These are phyloP conservation scores for Vitis rotundifolia DNA, from an alignment of 164 flowering plant genomes.

Conservation along the genomic window DNA sequence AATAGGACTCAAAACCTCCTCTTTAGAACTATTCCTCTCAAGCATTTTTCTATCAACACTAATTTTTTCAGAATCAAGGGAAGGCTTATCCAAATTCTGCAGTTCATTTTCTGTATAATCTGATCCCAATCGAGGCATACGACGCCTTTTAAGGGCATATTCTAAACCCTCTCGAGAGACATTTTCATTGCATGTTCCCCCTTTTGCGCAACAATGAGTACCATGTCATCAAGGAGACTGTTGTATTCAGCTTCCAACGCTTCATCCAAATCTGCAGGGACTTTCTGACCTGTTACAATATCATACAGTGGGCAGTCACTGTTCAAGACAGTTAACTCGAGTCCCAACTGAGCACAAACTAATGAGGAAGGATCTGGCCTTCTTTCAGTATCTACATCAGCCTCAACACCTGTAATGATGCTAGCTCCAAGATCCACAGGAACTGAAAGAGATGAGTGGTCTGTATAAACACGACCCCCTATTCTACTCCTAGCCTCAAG, in stretches of 20 bases:
- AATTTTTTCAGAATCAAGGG: slow-evolving; percentile 22
- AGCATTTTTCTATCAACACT: slow-evolving; percentile 15
- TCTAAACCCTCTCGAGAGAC: slow-evolving; percentile 99
- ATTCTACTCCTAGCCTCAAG: slow-evolving; percentile 92
- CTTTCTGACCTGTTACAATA: slow-evolving; percentile 76
- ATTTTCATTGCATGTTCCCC: slow-evolving; percentile 80
- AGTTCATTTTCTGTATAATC: slow-evolving; percentile 21
- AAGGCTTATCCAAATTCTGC: slow-evolving; percentile 21
- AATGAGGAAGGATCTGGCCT: slow-evolving; percentile 97
- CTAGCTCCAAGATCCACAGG: slow-evolving; percentile 99
- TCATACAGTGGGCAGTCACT: slow-evolving; percentile 99
- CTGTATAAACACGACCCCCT: slow-evolving; percentile 97
- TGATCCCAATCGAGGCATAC: slow-evolving; percentile 33
- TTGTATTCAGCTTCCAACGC: slow-evolving; percentile 91
- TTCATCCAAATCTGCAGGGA: slow-evolving; percentile 88
- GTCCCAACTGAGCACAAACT: slow-evolving; percentile 91
- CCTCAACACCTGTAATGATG: slow-evolving; percentile 98
- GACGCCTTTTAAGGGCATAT: slow-evolving; percentile 76
- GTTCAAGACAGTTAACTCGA: slow-evolving; percentile 86
- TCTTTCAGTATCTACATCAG: slow-evolving; percentile 91
- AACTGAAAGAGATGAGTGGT: slow-evolving; percentile 85
- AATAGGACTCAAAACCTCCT: slow-evolving; percentile 71
- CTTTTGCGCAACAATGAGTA: slow-evolving; percentile 79
- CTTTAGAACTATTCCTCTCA: slow-evolving; percentile 20
- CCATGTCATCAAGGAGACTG: slow-evolving; percentile 94